Conservation (phyloP, 331 rosid species). For the Prunus yedoensis region DNA sequence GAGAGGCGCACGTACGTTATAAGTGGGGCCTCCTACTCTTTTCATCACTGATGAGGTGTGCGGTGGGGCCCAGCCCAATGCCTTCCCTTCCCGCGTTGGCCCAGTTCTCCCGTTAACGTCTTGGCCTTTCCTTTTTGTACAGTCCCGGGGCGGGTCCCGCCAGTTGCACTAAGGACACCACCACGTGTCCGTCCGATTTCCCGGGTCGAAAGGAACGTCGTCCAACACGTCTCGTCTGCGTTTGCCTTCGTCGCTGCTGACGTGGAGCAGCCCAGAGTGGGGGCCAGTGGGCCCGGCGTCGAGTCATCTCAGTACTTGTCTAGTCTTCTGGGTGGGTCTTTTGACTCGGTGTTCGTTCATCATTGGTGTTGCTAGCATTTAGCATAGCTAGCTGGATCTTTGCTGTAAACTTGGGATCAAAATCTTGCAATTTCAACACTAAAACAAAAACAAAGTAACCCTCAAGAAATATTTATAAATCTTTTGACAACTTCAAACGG, state of each 20-base stretch:
- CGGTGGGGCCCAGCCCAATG: constrained; percentile 37
- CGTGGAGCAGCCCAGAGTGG: constrained; percentile 18
- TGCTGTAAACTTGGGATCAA: constrained; percentile 9
- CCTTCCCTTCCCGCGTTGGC: constrained; percentile 43
- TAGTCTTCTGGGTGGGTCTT: not conserved
- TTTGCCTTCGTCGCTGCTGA: constrained; percentile 13
- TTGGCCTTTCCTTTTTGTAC: not conserved
- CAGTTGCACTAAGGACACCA: not conserved
- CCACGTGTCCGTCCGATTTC: constrained; percentile 42
- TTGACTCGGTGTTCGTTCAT: not conserved
- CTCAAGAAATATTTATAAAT: not conserved
- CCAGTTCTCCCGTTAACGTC: constrained; percentile 19
- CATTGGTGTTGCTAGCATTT: not conserved
- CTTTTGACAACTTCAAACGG: no score
- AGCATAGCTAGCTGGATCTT: constrained; percentile 13
- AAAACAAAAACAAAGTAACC: not conserved
- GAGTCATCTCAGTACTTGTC: not conserved
- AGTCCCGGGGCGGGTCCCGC: constrained; percentile 14
- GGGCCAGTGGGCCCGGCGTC: constrained; percentile 6
- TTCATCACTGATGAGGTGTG: constrained; percentile 7
- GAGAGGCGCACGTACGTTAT: constrained; percentile 55
- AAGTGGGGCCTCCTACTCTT: constrained; percentile 22
- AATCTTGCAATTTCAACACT: not conserved
- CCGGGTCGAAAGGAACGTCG: not conserved
- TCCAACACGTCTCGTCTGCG: constrained; percentile 32